Percentiles rank a stretch among this genome's conserved stretches.
Evolutionary conservation across 2,329 filamentous ascomycete genomes (phyloP).

Genomic region (Apiospora saccharicola): DNA sequence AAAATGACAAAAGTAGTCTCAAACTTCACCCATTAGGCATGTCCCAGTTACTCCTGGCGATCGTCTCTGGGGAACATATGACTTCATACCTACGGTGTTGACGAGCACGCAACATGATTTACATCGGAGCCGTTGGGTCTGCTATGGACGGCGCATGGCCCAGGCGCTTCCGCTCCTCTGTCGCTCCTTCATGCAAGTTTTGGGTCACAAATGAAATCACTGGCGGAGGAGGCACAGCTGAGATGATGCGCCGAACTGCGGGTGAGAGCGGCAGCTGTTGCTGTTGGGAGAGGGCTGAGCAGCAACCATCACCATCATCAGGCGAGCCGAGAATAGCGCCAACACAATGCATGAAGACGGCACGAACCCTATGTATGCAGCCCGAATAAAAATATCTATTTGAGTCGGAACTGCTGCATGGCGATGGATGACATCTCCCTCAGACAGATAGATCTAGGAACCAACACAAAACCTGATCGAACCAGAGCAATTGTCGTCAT

Average conservation of each 20-base stretch:
- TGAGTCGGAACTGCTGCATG: background rate
- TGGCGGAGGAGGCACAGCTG: background rate
- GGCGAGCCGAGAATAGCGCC: background rate
- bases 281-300: conserved; percentile 2
- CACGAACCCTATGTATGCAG: conserved; percentile 13
- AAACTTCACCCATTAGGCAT: background rate
- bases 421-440: background rate
- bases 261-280: background rate
- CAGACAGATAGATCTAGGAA: no score
- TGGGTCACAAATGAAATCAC: background rate
- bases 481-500: background rate
- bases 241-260: background rate
- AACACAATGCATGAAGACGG: background rate
- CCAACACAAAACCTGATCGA: background rate
- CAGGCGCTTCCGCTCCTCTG: background rate
- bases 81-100: background rate
- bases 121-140: conserved; percentile 5
- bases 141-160: background rate
- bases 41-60: conserved; percentile 9
- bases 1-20: background rate
- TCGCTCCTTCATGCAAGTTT: background rate
- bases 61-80: conserved; percentile 2
- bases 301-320: background rate
- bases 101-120: background rate
- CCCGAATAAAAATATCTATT: background rate